Percentiles rank a stretch among this genome's conserved stretches.
These are phyloP conservation scores for Mucor sp. DNA, from an alignment of 371 early-diverging fungal genomes.

Conservation along the genomic window DNA sequence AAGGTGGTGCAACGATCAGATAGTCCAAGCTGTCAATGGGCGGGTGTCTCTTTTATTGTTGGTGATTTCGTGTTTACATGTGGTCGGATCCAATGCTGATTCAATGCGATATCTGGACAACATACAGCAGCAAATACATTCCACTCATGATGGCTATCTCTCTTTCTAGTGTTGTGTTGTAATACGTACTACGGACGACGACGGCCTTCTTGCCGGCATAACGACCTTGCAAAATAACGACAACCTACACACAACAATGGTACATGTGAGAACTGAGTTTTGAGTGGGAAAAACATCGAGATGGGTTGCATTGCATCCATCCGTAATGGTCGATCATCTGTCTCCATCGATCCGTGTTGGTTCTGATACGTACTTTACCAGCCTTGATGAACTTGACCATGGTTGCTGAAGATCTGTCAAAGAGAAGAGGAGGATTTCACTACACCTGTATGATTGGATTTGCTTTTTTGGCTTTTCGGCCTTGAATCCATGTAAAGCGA, in stretches of 20 bases:
- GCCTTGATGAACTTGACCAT: slow-evolving; percentile 76
- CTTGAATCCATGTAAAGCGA: background rate
- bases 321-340: background rate
- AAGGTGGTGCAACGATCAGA: background rate
- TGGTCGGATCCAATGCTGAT: background rate
- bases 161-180: background rate
- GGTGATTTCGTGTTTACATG: background rate
- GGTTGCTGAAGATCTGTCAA: slow-evolving; percentile 28
- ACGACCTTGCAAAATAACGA: slow-evolving; percentile 95
- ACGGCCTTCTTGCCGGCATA: slow-evolving; percentile 99
- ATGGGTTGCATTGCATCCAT: background rate
- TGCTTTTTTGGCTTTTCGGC: slow-evolving; percentile 1
- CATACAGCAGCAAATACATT: background rate
- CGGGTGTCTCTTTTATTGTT: background rate
- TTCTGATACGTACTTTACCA: slow-evolving; percentile 51
- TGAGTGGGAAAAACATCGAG: background rate
- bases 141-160: background rate
- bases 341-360: background rate
- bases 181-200: slow-evolving; percentile 86
- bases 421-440: slow-evolving; percentile 29
- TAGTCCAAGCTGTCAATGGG: background rate
- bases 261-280: background rate
- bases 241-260: slow-evolving; percentile 66
- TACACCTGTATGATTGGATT: background rate
- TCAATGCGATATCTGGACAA: background rate